Base-by-base conservation (phyloP, 2,329 filamentous ascomycete genomes). In the Blastomyces gilchristii region DNA sequence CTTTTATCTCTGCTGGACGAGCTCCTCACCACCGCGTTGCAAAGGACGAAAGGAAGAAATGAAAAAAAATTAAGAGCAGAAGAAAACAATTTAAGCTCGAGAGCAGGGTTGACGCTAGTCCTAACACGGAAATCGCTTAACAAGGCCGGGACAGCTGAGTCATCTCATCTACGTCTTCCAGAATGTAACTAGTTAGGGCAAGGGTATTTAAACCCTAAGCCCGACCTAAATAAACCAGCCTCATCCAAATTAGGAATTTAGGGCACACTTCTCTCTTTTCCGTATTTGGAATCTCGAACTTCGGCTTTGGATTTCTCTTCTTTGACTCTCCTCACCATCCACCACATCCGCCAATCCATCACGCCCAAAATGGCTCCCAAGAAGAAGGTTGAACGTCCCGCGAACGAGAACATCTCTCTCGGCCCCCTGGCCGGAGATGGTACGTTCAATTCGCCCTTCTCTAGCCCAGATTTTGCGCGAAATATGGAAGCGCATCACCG, bases 401-500 rank as follows among this genome's bases (percentile, higher is more conserved):
- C 81, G 69, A 81, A 93, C 84, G 94, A 97, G 88, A 99, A 99
- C 84, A 94, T 99, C 85, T 92, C 89, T 81, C 87, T 97, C 75
- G 94, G 94, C 75, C 94, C 94, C 78, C 90, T 96, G 81, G 90
- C 92, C 83, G 89, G 92, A 78, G 93, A 97, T 85, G 92, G 91
- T 93, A 77, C 70, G 39, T 53, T 34, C 50, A 41, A 45, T 58
- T 25, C 11, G 31, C 49, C 28, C 66, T 34, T 56, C 59, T 43
- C 62, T 58, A 61, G 47, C 56, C 8, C 7, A 2, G 9, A 37
- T 28, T n/a, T 56, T 60, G 49, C 54, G 39, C 5, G 45, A 9
- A 1, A 37, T 31, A 39, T 5, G 3, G 18, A 56, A 39, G 18
- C 28, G 39, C 54, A 11, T 4, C 18, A 8, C 22, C 58, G 43